Percentiles rank a stretch among this genome's conserved stretches.
These are phyloP conservation scores for Conringia planisiliqua DNA, from an alignment of 345 rosid species.

Conservation along the genomic window DNA sequence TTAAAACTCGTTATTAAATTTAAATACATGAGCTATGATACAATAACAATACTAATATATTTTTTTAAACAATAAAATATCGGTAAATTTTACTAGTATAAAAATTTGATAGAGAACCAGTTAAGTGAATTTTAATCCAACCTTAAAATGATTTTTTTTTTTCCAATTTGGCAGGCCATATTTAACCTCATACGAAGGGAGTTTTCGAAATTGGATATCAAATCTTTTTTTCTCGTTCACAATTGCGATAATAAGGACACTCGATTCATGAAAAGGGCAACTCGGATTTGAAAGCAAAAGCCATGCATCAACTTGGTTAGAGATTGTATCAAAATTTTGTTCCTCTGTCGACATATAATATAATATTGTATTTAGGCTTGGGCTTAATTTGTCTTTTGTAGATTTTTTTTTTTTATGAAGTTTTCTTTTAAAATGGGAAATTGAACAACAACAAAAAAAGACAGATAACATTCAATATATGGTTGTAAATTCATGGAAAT, in stretches of 20 bases:
- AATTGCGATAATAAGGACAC: background rate
- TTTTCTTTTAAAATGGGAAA: background rate
- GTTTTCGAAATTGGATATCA: too few species aligned
- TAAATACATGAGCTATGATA: too few species aligned
- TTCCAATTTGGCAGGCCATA: background rate
- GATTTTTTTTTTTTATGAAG: background rate
- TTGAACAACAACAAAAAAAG: too few species aligned
- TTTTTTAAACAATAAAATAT: too few species aligned
- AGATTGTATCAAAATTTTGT: conserved; percentile 1
- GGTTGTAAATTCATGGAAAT: too few species aligned
- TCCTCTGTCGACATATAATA: background rate
- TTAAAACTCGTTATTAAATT: too few species aligned
- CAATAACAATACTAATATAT: too few species aligned
- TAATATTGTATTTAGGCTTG: background rate
- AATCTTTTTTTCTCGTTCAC: too few species aligned
- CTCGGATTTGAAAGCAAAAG: background rate
- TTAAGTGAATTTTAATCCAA: background rate
- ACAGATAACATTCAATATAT: background rate
- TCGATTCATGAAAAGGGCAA: background rate
- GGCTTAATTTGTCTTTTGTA: background rate
- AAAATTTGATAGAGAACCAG: background rate
- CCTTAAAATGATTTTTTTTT: background rate
- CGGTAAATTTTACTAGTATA: too few species aligned
- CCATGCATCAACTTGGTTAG: conserved; percentile 8
- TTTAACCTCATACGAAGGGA: background rate